Conservation (phyloP, 495 filamentous ascomycete species). For the Penicillium pulvis region DNA sequence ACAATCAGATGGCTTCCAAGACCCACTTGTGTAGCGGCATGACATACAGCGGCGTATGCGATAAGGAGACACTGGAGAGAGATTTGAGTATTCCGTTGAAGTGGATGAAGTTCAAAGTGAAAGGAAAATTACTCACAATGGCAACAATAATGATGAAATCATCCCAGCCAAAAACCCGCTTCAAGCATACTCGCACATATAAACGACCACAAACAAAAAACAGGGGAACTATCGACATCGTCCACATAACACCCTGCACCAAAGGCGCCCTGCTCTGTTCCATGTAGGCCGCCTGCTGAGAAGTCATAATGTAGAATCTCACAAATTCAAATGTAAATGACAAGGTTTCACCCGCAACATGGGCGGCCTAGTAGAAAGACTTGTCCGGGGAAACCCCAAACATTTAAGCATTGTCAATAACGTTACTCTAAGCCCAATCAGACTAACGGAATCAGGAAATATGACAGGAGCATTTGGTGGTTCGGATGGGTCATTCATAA, state of each 20-base stretch:
- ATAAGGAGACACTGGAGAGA: constrained; percentile 20
- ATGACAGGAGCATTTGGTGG: constrained; percentile 3
- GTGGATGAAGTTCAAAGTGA: neutral
- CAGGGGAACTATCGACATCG: constrained; percentile 24
- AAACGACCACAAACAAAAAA: constrained; percentile 25
- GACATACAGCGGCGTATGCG: constrained; percentile 28
- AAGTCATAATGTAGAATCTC: neutral
- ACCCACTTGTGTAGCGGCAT: constrained; percentile 22
- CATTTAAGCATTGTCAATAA: constrained; percentile 10
- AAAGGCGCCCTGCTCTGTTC: constrained; percentile 18
- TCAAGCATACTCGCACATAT: constrained; percentile 25
- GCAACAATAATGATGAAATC: constrained; percentile 28
- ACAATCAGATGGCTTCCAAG: constrained; percentile 20
- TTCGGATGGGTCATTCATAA: constrained; percentile 6
- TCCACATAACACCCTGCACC: constrained; percentile 32
- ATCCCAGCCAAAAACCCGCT: constrained; percentile 32
- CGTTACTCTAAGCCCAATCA: neutral
- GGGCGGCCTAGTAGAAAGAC: too few relatives aligned
- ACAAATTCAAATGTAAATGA: neutral
- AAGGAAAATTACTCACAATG: constrained; percentile 15
- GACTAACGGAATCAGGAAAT: constrained; percentile 6
- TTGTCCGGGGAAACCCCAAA: neutral
- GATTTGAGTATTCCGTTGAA: neutral
- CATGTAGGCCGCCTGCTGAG: constrained; percentile 2
- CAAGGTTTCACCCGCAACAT: neutral